Conservation (phyloP, 768 basidiomycete species). For the Lentinus brumalis region DNA sequence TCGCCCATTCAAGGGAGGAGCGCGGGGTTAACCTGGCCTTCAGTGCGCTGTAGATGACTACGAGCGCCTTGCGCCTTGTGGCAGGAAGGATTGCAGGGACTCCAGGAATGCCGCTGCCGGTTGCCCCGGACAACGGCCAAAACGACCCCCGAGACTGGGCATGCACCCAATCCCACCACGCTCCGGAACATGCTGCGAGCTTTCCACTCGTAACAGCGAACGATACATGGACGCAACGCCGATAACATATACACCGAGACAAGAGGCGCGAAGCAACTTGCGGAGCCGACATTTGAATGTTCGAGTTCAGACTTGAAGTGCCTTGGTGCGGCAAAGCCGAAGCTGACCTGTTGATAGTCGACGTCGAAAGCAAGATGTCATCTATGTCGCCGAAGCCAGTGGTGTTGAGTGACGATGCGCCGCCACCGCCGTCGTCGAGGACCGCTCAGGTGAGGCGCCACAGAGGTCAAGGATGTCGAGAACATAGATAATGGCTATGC, state of each 20-base stretch:
- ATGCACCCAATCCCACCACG: conserved; percentile 13
- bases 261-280: background rate
- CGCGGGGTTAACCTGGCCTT: conserved; percentile 22
- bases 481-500: no score
- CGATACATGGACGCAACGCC: background rate
- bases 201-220: conserved; percentile 5
- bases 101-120: conserved; percentile 17
- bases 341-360: no score
- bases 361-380: no score
- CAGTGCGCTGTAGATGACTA: conserved; percentile 20
- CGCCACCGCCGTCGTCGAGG: no score
- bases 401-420: no score
- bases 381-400: no score
- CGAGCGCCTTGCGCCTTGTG: conserved; percentile 18
- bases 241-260: background rate
- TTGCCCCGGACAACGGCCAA: conserved; percentile 18
- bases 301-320: no score
- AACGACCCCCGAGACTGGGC: conserved; percentile 17
- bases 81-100: conserved; percentile 3
- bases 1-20: conserved; percentile 19
- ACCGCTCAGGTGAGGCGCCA: no score
- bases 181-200: conserved; percentile 13
- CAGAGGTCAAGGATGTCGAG: no score
- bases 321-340: no score
- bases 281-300: no score